phyloP scores from a whole-genome alignment of 805 yeast species.

The Pichia pseudocactophila region DNA sequence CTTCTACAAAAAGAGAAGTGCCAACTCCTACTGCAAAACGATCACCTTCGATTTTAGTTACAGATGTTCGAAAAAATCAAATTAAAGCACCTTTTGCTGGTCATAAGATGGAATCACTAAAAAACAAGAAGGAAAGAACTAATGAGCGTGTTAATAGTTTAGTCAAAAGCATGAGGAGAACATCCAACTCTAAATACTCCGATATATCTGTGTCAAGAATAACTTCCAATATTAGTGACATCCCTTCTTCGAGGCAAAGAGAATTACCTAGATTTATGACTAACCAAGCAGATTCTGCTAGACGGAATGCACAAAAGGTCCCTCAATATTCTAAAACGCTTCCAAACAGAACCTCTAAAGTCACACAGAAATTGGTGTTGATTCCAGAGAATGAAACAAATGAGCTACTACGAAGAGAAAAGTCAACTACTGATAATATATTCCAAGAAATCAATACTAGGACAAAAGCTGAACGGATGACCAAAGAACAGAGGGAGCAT shows the following conservation, averaged over 20 bases:
- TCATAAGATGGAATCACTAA: slow-evolving; percentile 28
- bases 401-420: slow-evolving; percentile 11
- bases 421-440: slow-evolving; percentile 28
- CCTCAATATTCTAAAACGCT: slow-evolving; percentile 47
- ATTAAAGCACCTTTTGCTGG: slow-evolving; percentile 75
- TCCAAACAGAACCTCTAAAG: slow-evolving; percentile 74
- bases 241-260: slow-evolving; percentile 62
- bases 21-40: slow-evolving; percentile 52
- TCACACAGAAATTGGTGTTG: slow-evolving; percentile 76
- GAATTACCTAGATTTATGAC: slow-evolving; percentile 19
- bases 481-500: slow-evolving; percentile 49
- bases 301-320: slow-evolving; percentile 14
- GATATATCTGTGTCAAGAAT: slow-evolving; percentile 76
- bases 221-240: slow-evolving; percentile 70
- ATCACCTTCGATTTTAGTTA: slow-evolving; percentile 88
- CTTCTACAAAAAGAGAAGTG: not conserved
- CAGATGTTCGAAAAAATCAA: slow-evolving; percentile 64
- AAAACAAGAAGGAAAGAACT: slow-evolving; percentile 13
- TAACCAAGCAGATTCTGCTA: slow-evolving; percentile 13
- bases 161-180: slow-evolving; percentile 14
- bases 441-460: slow-evolving; percentile 24
- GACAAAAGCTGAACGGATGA: slow-evolving; percentile 45
- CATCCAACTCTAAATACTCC: slow-evolving; percentile 41
- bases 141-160: slow-evolving; percentile 7
- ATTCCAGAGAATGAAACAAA: slow-evolving; percentile 54